Evolutionary conservation across 176 grass and related monocot genomes (phyloP), one percentile per base, ranked within the genome.

Genomic region (Melocanna baccifera): DNA sequence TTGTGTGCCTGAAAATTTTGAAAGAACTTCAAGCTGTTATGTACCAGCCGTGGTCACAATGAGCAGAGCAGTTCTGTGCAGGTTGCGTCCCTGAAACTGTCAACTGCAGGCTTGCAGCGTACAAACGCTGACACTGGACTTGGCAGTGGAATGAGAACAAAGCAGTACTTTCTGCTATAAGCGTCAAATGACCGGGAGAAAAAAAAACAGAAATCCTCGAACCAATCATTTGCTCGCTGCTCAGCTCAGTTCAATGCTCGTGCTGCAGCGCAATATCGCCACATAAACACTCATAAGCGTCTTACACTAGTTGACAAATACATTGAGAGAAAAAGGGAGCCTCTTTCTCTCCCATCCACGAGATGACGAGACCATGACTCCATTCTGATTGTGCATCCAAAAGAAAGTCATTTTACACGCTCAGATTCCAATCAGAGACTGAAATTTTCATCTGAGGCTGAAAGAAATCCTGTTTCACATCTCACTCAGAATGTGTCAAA

Each of bases 311-410:
- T 4, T 8, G 42, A 61, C 6, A 71, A 26, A 68, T 20, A 39
- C 18, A 25, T 20, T 7, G 4, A n/a, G 51, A n/a, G 39, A 56
- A 20, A 14, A 25, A 0, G 0, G 0, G 1, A 41, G 8, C 22
- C 11, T 12, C 56, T 51, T 19, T 36, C 37, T 13, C n/a, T 42
- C 23, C 45, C 25, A 4, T 43, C 76, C 23, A 29, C 30, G 7
- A 3, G 36, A 43, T 80, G 51, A n/a, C 41, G 23, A 85, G 42
- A 69, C 4, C 55, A 85, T 86, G 83, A 26, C 71, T 81, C 77
- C 77, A 80, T 73, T 5, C 7, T 72, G 4, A 73, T 73, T 12
- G 4, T 64, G 5, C 1, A 19, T 14, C 10, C 4, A 9, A 67
- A 18, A 51, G 42, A 53, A 4, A 22, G 52, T 1, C 36, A 28